Evolutionary conservation across 345 rosid species (phyloP).

Genomic region (Sisymbrium irio): DNA sequence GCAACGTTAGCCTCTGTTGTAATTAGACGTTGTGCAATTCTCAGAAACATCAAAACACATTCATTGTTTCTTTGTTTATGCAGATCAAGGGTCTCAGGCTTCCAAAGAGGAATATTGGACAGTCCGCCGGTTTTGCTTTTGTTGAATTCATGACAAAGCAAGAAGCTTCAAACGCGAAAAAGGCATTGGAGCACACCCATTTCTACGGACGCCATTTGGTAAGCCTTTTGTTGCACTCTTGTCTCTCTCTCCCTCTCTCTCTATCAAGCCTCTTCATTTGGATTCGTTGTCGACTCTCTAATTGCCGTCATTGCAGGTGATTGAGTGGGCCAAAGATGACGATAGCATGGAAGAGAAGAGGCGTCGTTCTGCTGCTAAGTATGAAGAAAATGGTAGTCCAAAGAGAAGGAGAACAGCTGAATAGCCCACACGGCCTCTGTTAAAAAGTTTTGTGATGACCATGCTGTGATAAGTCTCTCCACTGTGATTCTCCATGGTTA

Average conservation of each 20-base stretch:
- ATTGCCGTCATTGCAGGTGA: constrained; percentile 42
- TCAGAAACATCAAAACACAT: background rate
- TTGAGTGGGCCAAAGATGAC: constrained; percentile 92
- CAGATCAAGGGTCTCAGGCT: constrained; percentile 85
- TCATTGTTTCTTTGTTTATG: background rate
- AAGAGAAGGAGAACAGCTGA: constrained; percentile 58
- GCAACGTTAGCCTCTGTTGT: background rate
- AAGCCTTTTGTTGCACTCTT: constrained; percentile 23
- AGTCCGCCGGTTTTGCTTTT: constrained; percentile 77
- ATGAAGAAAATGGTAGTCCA: constrained; percentile 45
- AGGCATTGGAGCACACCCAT: constrained; percentile 75
- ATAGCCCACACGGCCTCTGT: background rate
- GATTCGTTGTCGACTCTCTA: background rate
- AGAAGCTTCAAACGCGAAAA: constrained; percentile 74
- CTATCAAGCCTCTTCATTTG: background rate
- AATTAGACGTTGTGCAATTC: background rate
- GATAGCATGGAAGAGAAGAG: constrained; percentile 76
- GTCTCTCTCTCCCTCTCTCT: background rate
- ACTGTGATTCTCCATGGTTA: constrained; percentile 18
- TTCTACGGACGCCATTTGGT: constrained; percentile 91
- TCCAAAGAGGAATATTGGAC: constrained; percentile 65
- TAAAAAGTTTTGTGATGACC: background rate
- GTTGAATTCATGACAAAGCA: constrained; percentile 88
- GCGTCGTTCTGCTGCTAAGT: constrained; percentile 73
- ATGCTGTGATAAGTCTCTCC: constrained; percentile 1